Evolutionary conservation across 73 alveolate species (phyloP), one percentile per base, ranked within the genome.

Genomic region (Symbiodinium natans): DNA sequence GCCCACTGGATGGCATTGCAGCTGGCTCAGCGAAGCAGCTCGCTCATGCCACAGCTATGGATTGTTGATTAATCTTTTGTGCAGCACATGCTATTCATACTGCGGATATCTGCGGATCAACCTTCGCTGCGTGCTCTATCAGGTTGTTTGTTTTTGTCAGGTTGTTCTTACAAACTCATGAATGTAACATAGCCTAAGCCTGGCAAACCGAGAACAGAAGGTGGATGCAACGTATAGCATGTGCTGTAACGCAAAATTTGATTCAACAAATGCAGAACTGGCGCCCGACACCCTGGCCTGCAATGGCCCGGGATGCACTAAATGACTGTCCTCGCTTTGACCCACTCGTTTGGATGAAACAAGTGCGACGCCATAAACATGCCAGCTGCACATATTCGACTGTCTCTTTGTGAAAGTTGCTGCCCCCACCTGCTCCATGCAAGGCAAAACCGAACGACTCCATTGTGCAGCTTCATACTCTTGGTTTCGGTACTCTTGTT

Each of bases 1-100:
- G 92, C 40, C 92, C 92, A 42, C 92, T 83, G 92, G 92, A 83
- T 15, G 92, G 92, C 92, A 83, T 83, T n/a, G n/a, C n/a, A n/a
- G n/a, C n/a, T n/a, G n/a, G n/a, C n/a, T n/a, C n/a, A n/a, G n/a
- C n/a, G n/a, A n/a, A n/a, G n/a, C n/a, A n/a, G n/a, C n/a, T n/a
- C n/a, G n/a, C n/a, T n/a, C n/a, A n/a, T n/a, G n/a, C n/a, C n/a
- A n/a, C n/a, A n/a, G n/a, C n/a, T n/a, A n/a, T n/a, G n/a, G n/a
- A n/a, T n/a, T n/a, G n/a, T n/a, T n/a, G n/a, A n/a, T n/a, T n/a
- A n/a, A n/a, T n/a, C n/a, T n/a, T n/a, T n/a, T n/a, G n/a, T n/a
- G n/a, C n/a, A n/a, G n/a, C n/a, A n/a, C n/a, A n/a, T n/a, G n/a
- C n/a, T n/a, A n/a, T n/a, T n/a, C n/a, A n/a, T n/a, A n/a, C n/a